Percentiles rank a stretch among this genome's conserved stretches.
These are phyloP conservation scores for Cryptococcus neoformans DNA, from an alignment of 1,284 basidiomycete species.

Conservation along the genomic window DNA sequence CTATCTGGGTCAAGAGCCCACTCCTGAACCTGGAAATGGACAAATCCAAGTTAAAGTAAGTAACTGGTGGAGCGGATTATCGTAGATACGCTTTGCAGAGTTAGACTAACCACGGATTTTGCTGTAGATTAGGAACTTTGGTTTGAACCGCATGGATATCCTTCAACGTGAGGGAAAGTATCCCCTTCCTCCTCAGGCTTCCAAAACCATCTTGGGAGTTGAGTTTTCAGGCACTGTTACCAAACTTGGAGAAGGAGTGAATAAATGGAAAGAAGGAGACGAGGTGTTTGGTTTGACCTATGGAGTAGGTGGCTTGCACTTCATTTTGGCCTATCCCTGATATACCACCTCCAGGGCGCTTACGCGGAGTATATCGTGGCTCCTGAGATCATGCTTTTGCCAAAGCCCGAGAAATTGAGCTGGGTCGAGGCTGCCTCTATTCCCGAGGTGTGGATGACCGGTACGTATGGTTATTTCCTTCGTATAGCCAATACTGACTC, in stretches of 20 bases:
- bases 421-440: conserved; percentile 83
- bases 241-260: conserved; percentile 57
- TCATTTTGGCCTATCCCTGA: background rate
- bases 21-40: conserved; percentile 58
- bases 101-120: background rate
- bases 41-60: conserved; percentile 73
- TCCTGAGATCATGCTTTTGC: conserved; percentile 64
- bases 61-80: conserved; percentile 9
- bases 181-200: conserved; percentile 72
- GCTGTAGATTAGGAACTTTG: conserved; percentile 54
- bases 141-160: conserved; percentile 86
- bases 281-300: conserved; percentile 80
- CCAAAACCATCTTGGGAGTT: conserved; percentile 74
- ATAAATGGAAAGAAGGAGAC: conserved; percentile 67
- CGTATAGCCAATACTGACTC: background rate
- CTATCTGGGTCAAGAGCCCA: conserved; percentile 65
- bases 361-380: conserved; percentile 86
- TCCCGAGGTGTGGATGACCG: conserved; percentile 82
- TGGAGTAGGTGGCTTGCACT: conserved; percentile 53
- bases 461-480: conserved; percentile 48
- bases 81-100: conserved; percentile 36
- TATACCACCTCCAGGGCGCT: conserved; percentile 61
- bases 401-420: conserved; percentile 70
- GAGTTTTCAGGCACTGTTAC: conserved; percentile 80
- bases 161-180: conserved; percentile 69